These are phyloP conservation scores for Zostera marina DNA, from an alignment of 116 monocot genomes.

Conservation along the genomic window DNA sequence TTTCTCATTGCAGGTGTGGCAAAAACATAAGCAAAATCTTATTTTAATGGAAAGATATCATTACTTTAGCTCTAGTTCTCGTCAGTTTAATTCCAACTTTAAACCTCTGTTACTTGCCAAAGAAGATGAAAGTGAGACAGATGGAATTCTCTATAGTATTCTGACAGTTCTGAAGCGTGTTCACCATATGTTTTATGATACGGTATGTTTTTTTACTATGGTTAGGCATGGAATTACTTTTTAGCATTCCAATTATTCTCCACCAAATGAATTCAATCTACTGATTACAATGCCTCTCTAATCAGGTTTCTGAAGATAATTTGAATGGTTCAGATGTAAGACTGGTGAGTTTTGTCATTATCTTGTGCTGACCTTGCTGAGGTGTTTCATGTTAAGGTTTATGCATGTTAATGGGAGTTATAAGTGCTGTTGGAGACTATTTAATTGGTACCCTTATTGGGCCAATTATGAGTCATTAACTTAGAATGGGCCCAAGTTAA, in stretches of 20 bases:
- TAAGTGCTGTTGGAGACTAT: too few species aligned
- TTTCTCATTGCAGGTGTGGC: constrained; percentile 50
- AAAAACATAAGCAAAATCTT: constrained; percentile 65
- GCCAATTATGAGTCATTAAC: too few species aligned
- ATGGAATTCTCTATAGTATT: constrained; percentile 54
- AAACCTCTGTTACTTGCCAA: constrained; percentile 44
- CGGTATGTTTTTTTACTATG: constrained; percentile 20
- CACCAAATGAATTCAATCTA: not conserved
- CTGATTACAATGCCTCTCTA: not conserved
- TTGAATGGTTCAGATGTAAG: constrained; percentile 52
- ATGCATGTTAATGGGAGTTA: too few species aligned
- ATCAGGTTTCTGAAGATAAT: constrained; percentile 25
- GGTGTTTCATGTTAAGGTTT: not conserved
- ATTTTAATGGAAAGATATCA: constrained; percentile 90
- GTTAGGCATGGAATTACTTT: not conserved
- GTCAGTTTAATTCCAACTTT: constrained; percentile 24
- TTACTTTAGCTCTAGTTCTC: constrained; percentile 73
- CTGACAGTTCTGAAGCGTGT: constrained; percentile 51
- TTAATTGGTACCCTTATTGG: too few species aligned
- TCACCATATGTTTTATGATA: constrained; percentile 71
- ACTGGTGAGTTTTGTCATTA: constrained; percentile 20
- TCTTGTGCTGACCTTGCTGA: not conserved
- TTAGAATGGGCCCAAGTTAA: too few species aligned
- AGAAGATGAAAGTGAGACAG: constrained; percentile 74
- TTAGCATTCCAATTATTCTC: not conserved